Conservation (phyloP, 2,329 filamentous ascomycete species). For the Epichloe bromicola region DNA sequence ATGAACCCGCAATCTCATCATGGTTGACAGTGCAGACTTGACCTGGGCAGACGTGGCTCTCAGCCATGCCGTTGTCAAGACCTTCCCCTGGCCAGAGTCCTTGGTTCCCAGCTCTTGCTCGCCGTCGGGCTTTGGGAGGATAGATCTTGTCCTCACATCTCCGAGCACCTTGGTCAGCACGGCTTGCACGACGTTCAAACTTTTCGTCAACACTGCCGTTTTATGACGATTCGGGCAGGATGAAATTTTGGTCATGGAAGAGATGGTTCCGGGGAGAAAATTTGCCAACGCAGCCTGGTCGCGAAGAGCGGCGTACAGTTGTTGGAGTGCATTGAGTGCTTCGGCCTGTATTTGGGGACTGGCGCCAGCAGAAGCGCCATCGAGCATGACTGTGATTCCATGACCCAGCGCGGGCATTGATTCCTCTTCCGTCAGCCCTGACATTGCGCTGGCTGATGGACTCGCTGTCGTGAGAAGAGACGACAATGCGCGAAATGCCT, state of each 20-base stretch:
- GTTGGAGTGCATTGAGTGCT: slow-evolving; percentile 51
- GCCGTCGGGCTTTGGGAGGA: slow-evolving; percentile 23
- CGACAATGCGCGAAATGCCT: slow-evolving; percentile 56
- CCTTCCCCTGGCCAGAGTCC: slow-evolving; percentile 17
- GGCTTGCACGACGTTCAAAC: slow-evolving; percentile 43
- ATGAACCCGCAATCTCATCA: slow-evolving; percentile 63
- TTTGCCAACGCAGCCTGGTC: slow-evolving; percentile 66
- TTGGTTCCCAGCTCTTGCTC: slow-evolving; percentile 13
- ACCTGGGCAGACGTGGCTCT: slow-evolving; percentile 69
- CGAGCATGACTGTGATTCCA: slow-evolving; percentile 65
- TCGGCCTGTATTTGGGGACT: slow-evolving; percentile 58
- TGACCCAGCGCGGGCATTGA: slow-evolving; percentile 72
- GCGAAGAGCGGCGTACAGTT: slow-evolving; percentile 49
- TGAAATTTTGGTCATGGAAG: slow-evolving; percentile 62
- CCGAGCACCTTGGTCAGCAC: slow-evolving; percentile 43
- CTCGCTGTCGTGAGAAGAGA: slow-evolving; percentile 50
- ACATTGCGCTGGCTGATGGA: slow-evolving; percentile 34
- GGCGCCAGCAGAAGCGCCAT: slow-evolving; percentile 51
- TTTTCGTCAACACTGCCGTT: slow-evolving; percentile 45
- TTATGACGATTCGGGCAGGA: slow-evolving; percentile 51
- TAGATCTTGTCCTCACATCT: slow-evolving; percentile 40
- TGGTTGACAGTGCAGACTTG: slow-evolving; percentile 65
- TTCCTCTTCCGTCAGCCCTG: slow-evolving; percentile 39
- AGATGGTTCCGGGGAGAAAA: slow-evolving; percentile 75
- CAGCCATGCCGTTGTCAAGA: slow-evolving; percentile 51